phyloP scores from a whole-genome alignment of 331 rosid genomes.

The Acacia pycnantha region DNA sequence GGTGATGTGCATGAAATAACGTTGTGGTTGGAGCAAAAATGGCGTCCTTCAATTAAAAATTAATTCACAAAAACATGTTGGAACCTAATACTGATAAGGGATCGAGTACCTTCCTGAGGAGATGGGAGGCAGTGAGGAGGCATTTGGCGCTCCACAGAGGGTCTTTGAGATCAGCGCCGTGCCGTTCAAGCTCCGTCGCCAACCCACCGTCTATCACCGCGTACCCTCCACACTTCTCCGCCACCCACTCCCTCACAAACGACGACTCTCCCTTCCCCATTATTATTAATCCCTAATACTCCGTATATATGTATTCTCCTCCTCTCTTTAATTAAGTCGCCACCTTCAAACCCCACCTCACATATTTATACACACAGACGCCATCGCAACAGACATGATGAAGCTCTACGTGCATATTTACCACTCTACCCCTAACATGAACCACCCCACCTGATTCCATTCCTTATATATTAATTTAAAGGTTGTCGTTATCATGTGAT shows the following conservation, averaged over 20 bases:
- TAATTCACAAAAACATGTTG: background rate
- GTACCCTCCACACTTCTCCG: background rate
- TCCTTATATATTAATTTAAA: background rate
- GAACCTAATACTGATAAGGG: no score
- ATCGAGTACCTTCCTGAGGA: background rate
- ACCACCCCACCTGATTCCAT: background rate
- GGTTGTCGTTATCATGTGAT: background rate
- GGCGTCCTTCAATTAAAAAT: background rate
- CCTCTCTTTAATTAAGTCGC: background rate
- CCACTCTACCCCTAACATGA: background rate
- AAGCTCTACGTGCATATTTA: background rate
- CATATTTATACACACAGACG: background rate
- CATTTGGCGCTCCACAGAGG: slow-evolving; percentile 2
- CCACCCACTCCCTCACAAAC: background rate
- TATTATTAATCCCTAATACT: background rate
- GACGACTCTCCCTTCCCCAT: background rate
- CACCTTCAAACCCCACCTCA: background rate
- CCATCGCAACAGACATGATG: background rate
- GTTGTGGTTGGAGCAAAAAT: background rate
- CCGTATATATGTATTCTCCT: background rate
- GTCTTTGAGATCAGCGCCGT: background rate
- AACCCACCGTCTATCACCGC: background rate
- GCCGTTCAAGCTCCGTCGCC: slow-evolving; percentile 4
- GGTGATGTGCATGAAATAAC: background rate
- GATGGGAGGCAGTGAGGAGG: background rate